phyloP scores from a whole-genome alignment of 2,329 filamentous ascomycete species.

The Paraphaeosphaeria sporulosa region DNA sequence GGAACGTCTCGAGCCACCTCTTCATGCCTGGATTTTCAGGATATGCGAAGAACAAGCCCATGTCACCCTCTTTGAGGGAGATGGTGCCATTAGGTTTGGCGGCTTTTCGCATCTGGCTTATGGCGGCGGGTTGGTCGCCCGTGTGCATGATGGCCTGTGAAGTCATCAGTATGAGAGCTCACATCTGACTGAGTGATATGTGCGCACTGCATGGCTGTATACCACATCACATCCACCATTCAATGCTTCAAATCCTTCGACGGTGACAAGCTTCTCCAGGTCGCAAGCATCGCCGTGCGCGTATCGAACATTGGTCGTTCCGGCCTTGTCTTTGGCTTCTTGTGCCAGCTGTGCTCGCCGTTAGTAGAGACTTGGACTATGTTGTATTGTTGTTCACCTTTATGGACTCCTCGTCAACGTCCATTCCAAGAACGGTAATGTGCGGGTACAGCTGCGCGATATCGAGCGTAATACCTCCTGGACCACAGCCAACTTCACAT shows the following conservation, averaged over 20 bases:
- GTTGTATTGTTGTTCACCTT: background rate
- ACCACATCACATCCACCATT: conserved; percentile 4
- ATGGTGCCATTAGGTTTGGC: background rate
- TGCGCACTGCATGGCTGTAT: conserved; percentile 4
- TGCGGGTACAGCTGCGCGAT: conserved; percentile 4
- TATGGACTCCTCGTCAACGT: conserved; percentile 7
- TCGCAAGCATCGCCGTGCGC: conserved; percentile 3
- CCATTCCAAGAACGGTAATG: conserved; percentile 8
- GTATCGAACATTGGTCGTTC: conserved; percentile 1
- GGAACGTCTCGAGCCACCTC: conserved; percentile 7
- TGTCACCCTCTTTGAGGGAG: conserved; percentile 4
- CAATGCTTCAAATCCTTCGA: conserved; percentile 4
- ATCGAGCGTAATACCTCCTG: conserved; percentile 7
- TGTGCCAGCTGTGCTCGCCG: background rate
- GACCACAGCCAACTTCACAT: conserved; percentile 5
- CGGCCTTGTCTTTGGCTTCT: conserved; percentile 3
- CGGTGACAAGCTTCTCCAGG: background rate
- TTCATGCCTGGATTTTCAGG: conserved; percentile 6
- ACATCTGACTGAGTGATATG: background rate
- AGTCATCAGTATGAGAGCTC: background rate
- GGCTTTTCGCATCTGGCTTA: background rate
- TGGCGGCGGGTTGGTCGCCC: background rate
- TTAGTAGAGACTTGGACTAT: background rate
- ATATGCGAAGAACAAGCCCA: conserved; percentile 8
- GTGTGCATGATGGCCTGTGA: conserved; percentile 6